Conservation (phyloP, 2,329 filamentous ascomycete species). For the Thermochaetoides dissita region DNA sequence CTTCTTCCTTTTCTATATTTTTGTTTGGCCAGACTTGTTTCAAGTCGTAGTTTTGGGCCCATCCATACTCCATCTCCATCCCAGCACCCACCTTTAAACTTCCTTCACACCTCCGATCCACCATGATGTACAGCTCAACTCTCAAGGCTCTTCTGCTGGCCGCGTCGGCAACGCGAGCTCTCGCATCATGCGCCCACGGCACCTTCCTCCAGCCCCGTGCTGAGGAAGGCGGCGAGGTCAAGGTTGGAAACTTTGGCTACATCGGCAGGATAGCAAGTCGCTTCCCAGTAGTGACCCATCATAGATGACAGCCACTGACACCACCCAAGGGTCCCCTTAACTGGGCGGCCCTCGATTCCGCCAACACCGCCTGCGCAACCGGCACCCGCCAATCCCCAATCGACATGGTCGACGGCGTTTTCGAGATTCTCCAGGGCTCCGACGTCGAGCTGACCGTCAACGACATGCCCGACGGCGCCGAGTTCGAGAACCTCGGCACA, state of each 20-base stretch:
- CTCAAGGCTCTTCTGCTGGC: conserved; percentile 10
- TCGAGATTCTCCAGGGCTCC: conserved; percentile 19
- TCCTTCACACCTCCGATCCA: background rate
- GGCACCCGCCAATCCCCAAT: conserved; percentile 45
- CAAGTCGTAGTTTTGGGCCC: conserved; percentile 1
- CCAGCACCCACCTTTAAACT: too few species aligned
- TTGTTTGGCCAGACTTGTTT: conserved; percentile 1
- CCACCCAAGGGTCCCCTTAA: conserved; percentile 12
- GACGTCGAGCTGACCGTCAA: conserved; percentile 27
- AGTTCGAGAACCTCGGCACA: conserved; percentile 43
- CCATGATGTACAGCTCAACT: conserved; percentile 9
- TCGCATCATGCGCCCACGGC: conserved; percentile 17
- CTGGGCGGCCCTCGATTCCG: conserved; percentile 13
- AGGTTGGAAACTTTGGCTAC: conserved; percentile 22
- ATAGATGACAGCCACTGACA: background rate
- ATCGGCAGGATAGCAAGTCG: conserved; percentile 11
- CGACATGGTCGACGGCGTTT: conserved; percentile 29
- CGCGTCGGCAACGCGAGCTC: conserved; percentile 14
- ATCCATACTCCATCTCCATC: too few species aligned
- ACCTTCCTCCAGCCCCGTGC: conserved; percentile 17
- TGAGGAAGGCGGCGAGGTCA: conserved; percentile 18
- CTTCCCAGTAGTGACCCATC: background rate
- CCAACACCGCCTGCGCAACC: conserved; percentile 34
- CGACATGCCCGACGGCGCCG: conserved; percentile 26
- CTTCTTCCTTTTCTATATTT: background rate